Percentiles rank a stretch among this genome's conserved stretches.
Evolutionary conservation across 176 grass and related monocot genomes (phyloP).

Genomic region (Hordeum marinum): DNA sequence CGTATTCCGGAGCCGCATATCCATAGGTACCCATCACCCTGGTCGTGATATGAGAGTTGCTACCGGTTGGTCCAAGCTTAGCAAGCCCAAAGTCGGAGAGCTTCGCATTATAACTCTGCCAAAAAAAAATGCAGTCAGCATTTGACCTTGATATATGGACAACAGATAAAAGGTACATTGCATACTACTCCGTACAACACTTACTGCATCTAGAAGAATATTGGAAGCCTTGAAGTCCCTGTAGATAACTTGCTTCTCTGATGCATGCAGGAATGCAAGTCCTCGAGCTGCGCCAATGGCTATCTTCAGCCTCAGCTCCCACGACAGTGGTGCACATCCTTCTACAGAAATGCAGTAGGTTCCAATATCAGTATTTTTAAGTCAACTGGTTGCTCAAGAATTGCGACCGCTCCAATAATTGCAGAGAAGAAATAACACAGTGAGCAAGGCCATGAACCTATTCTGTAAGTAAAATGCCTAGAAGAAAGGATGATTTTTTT

Average conservation of each 20-base stretch:
- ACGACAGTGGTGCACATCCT: slow-evolving; percentile 53
- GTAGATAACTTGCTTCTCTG: slow-evolving; percentile 83
- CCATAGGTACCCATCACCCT: slow-evolving; percentile 93
- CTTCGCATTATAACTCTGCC: slow-evolving; percentile 75
- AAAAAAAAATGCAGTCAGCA: slow-evolving; percentile 1
- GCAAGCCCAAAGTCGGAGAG: slow-evolving; percentile 97
- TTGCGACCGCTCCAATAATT: background rate
- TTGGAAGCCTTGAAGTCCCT: slow-evolving; percentile 73
- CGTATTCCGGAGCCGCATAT: slow-evolving; percentile 87
- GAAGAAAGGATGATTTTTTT: background rate
- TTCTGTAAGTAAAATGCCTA: background rate
- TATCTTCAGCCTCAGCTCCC: slow-evolving; percentile 64
- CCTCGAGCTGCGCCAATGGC: slow-evolving; percentile 62
- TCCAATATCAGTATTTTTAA: background rate
- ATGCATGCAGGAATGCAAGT: slow-evolving; percentile 69
- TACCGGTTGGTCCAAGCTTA: slow-evolving; percentile 74
- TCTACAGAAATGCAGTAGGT: slow-evolving; percentile 14
- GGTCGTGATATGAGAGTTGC: slow-evolving; percentile 81
- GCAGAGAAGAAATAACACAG: background rate
- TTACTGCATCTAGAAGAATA: slow-evolving; percentile 74
- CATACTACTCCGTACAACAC: background rate
- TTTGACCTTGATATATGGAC: background rate
- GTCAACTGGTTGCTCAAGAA: background rate
- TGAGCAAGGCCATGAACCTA: background rate
- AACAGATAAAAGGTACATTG: background rate